phyloP scores from a whole-genome alignment of 176 grass and related monocot species.

The Avena atlantica region DNA sequence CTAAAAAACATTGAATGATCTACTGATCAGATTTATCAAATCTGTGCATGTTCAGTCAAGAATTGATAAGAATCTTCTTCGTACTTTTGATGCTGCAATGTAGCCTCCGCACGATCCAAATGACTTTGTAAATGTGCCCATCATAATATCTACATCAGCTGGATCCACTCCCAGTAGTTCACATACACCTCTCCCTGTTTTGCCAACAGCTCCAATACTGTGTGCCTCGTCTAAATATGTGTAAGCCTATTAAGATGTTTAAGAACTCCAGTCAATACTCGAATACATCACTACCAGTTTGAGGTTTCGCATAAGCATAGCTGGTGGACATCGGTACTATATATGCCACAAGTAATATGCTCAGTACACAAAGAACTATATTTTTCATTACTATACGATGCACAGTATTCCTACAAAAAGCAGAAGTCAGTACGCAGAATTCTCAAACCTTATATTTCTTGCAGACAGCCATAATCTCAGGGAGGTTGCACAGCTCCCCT shows the following conservation, averaged over 20 bases:
- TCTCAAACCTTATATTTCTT: constrained; percentile 90
- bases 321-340: constrained; percentile 10
- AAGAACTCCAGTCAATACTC: constrained; percentile 32
- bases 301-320: background rate
- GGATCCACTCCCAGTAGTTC: constrained; percentile 91
- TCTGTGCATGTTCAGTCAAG: constrained; percentile 28
- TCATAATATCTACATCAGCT: constrained; percentile 93
- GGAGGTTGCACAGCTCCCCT: constrained; percentile 91
- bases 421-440: constrained; percentile 20
- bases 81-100: constrained; percentile 88
- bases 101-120: constrained; percentile 96
- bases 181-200: constrained; percentile 84
- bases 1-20: constrained; percentile 44
- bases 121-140: constrained; percentile 98
- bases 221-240: constrained; percentile 97
- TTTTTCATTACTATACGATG: constrained; percentile 26
- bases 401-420: background rate
- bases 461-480: constrained; percentile 88
- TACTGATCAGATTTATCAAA: constrained; percentile 34
- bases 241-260: constrained; percentile 64
- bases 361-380: background rate
- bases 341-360: constrained; percentile 28
- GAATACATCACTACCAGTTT: background rate
- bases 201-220: constrained; percentile 93
- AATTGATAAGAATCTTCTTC: constrained; percentile 30